Percentiles rank a stretch among this genome's conserved stretches.
These are phyloP conservation scores for Fusarium musae DNA, from an alignment of 2,329 filamentous ascomycete species.

Conservation along the genomic window DNA sequence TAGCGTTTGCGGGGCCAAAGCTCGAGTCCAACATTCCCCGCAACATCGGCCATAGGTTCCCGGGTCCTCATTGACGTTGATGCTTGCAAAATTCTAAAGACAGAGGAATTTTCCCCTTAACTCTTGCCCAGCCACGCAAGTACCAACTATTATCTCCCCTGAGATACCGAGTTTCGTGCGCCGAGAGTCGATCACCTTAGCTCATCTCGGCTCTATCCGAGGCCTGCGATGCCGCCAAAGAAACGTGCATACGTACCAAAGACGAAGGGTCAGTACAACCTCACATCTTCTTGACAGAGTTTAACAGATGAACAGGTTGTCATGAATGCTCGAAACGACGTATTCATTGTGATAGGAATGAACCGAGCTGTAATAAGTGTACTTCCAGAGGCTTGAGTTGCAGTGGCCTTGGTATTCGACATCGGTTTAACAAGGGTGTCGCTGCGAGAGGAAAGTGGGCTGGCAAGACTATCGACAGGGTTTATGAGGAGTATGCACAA, in stretches of 20 bases:
- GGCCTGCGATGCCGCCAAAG: constrained; percentile 38
- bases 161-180: background rate
- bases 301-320: constrained; percentile 2
- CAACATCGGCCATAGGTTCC: background rate
- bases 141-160: background rate
- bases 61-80: background rate
- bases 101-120: background rate
- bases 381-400: constrained; percentile 35
- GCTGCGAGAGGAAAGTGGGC: constrained; percentile 42
- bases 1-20: background rate
- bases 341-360: constrained; percentile 40
- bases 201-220: background rate
- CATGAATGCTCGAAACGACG: constrained; percentile 42
- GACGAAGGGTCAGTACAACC: constrained; percentile 32
- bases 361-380: constrained; percentile 40
- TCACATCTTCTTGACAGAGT: background rate
- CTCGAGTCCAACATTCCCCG: no score
- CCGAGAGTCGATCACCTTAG: constrained; percentile 13
- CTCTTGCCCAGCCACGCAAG: background rate
- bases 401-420: constrained; percentile 40
- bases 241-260: constrained; percentile 43
- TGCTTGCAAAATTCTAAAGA: constrained; percentile 13
- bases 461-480: constrained; percentile 40
- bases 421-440: constrained; percentile 43
- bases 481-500: constrained; percentile 31